Conservation (phyloP, 2,329 filamentous ascomycete genomes). For the Sporothrix variecibatus region DNA sequence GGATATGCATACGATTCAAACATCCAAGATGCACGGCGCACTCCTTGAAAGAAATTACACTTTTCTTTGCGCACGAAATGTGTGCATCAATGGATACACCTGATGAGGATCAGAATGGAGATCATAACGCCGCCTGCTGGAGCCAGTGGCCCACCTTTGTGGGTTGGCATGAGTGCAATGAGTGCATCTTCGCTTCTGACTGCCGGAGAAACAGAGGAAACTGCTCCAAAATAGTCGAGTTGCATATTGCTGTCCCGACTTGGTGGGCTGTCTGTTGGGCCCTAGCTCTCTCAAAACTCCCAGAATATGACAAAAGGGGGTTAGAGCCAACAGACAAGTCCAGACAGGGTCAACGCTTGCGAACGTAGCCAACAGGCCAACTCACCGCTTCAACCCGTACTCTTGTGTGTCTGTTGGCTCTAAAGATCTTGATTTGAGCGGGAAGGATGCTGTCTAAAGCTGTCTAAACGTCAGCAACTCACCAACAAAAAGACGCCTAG, state of each 20-base stretch:
- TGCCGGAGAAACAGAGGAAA: background rate
- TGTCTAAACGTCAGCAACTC: background rate
- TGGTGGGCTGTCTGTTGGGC: background rate
- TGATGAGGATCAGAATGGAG: background rate
- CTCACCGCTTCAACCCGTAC: conserved; percentile 8
- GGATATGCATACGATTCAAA: background rate
- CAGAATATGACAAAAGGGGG: background rate
- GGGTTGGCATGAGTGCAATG: background rate
- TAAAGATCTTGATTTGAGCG: background rate
- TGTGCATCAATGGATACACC: background rate
- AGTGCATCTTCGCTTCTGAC: background rate
- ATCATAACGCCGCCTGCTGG: background rate
- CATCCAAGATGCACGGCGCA: background rate
- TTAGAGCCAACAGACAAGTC: background rate
- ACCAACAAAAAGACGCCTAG: background rate
- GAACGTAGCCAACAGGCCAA: background rate
- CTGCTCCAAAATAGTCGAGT: conserved; percentile 7
- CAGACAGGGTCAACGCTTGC: background rate
- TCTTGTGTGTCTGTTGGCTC: background rate
- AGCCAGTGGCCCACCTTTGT: background rate
- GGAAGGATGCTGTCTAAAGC: background rate
- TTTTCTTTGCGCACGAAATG: background rate
- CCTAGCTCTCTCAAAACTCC: too few relatives aligned
- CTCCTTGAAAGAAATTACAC: background rate
- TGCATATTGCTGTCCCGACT: background rate